Evolutionary conservation across 768 basidiomycete genomes (phyloP).

Genomic region (Tricholomella constricta): DNA sequence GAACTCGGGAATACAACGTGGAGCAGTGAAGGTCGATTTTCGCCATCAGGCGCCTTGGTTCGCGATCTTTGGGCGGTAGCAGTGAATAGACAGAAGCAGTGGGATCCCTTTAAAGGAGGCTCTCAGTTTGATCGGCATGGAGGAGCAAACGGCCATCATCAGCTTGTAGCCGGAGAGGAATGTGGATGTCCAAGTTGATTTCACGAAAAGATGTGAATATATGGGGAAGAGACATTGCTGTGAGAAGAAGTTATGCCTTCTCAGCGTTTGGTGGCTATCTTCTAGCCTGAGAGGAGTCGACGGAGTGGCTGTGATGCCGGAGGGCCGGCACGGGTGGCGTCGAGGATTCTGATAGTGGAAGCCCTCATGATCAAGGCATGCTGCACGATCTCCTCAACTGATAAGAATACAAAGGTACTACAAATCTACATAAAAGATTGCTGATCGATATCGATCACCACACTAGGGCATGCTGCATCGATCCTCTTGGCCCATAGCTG

Average conservation of each 20-base stretch:
- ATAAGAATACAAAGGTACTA: slow-evolving; percentile 17
- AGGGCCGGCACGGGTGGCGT: slow-evolving; percentile 15
- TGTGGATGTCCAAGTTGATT: neutral
- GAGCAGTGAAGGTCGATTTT: too few relatives aligned
- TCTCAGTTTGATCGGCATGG: too few relatives aligned
- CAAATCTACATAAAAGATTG: slow-evolving; percentile 16
- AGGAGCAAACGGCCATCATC: too few relatives aligned
- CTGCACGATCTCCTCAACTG: slow-evolving; percentile 16
- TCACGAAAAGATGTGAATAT: too few relatives aligned
- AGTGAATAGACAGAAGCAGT: too few relatives aligned
- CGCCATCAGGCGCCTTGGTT: neutral
- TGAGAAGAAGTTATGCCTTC: slow-evolving; percentile 5
- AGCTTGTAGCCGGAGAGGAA: neutral
- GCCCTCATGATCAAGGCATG: slow-evolving; percentile 19
- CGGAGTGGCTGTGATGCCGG: slow-evolving; percentile 12
- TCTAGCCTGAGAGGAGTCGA: neutral
- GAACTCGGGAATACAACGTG: slow-evolving; percentile 8
- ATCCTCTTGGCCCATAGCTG: slow-evolving; percentile 8
- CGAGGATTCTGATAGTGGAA: neutral
- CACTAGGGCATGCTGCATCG: slow-evolving; percentile 20
- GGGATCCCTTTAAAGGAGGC: too few relatives aligned
- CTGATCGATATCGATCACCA: slow-evolving; percentile 21
- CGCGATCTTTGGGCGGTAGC: neutral
- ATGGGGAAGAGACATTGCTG: slow-evolving; percentile 3
- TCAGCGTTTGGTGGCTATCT: neutral